Evolutionary conservation across 2,329 filamentous ascomycete species (phyloP).

Genomic region (Tolypocladium capitatum): DNA sequence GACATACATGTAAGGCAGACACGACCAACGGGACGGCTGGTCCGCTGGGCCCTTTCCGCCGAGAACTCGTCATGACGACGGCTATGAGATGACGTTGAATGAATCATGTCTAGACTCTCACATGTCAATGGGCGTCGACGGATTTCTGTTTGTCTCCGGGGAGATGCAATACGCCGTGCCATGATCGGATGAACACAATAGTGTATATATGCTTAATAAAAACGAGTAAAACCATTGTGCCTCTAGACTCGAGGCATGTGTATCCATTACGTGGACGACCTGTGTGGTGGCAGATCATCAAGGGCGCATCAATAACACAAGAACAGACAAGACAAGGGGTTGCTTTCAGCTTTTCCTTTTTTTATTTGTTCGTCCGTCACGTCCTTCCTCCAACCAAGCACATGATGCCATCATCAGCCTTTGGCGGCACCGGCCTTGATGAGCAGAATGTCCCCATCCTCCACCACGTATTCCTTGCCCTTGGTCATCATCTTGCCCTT

Average conservation of each 20-base stretch:
- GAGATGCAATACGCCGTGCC: background rate
- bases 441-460: constrained; percentile 70
- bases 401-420: constrained; percentile 27
- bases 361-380: constrained; percentile 5
- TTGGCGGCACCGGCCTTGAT: constrained; percentile 86
- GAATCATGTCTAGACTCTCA: background rate
- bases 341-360: constrained; percentile 2
- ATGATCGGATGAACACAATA: background rate
- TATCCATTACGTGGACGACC: background rate
- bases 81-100: background rate
- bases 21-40: background rate
- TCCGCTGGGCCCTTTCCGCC: background rate
- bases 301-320: background rate
- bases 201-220: background rate
- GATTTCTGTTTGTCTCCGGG: background rate
- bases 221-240: background rate
- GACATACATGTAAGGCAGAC: no score
- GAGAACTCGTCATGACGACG: background rate
- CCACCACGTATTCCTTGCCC: constrained; percentile 89
- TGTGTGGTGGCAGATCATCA: background rate
- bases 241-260: background rate
- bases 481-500: constrained; percentile 98
- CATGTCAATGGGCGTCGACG: background rate
- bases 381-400: background rate
- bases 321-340: background rate